Percentiles rank a stretch among this genome's conserved stretches.
phyloP scores from a whole-genome alignment of 345 rosid genomes.

The Brassica cretica region DNA sequence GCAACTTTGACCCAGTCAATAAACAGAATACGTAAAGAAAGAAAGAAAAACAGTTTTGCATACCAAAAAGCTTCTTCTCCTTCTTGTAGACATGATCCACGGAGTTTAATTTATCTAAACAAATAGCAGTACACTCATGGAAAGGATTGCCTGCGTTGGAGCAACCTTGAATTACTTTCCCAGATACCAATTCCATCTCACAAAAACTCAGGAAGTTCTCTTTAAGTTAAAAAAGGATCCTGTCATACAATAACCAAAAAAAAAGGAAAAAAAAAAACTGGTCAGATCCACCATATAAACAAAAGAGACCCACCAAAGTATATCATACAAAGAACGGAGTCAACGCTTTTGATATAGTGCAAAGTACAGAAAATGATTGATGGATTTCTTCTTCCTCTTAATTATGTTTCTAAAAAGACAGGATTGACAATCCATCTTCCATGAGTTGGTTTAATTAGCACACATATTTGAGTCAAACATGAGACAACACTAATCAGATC shows the following conservation, averaged over 20 bases:
- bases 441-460: not conserved
- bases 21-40: not conserved
- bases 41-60: not conserved
- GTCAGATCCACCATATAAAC: conserved; percentile 13
- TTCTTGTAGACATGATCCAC: conserved; percentile 24
- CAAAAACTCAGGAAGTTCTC: conserved; percentile 1
- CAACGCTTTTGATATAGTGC: conserved; percentile 16
- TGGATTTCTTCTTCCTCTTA: not conserved
- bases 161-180: conserved; percentile 31
- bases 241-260: not conserved
- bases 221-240: not conserved
- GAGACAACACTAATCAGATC: not conserved
- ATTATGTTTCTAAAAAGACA: not conserved
- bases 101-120: conserved; percentile 26
- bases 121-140: conserved; percentile 33
- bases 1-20: not conserved
- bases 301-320: not conserved
- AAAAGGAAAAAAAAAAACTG: too few relatives aligned
- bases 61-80: conserved; percentile 35
- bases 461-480: not conserved
- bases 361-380: conserved; percentile 6
- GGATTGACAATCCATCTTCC: not conserved
- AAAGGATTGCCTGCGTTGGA: conserved; percentile 40
- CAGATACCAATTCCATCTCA: conserved; percentile 31
- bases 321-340: conserved; percentile 10